Conservation (phyloP, 2,329 filamentous ascomycete species). For the Aspergillus melleus region DNA sequence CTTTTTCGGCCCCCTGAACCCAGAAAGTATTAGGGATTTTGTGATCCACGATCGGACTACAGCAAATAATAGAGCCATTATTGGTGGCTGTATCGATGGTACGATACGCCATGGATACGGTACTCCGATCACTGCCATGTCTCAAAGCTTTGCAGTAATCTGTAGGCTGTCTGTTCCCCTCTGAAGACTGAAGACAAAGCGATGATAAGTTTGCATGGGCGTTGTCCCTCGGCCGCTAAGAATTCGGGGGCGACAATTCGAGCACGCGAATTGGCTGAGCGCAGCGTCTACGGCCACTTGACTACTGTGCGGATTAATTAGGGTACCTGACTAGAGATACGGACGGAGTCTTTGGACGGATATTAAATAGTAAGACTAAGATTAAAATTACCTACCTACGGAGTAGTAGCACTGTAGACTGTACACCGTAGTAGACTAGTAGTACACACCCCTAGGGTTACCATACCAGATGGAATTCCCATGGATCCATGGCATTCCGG, state of each 20-base stretch:
- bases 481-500: background rate
- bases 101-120: background rate
- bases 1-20: background rate
- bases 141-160: background rate
- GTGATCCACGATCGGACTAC: background rate
- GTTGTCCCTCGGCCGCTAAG: background rate
- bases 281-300: background rate
- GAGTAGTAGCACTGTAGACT: too few species aligned
- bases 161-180: too few species aligned
- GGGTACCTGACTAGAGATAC: background rate
- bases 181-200: too few species aligned
- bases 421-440: too few species aligned
- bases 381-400: too few species aligned
- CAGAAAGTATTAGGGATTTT: background rate
- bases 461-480: background rate
- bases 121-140: background rate
- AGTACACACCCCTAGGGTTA: background rate
- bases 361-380: too few species aligned
- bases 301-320: background rate
- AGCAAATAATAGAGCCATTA: background rate
- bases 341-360: too few species aligned
- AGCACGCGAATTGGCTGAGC: background rate
- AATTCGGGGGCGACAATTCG: background rate
- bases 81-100: background rate
- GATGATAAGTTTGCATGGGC: background rate